Evolutionary conservation across 73 alveolate species (phyloP).

Genomic region (Tetrahymena malaccensis): DNA sequence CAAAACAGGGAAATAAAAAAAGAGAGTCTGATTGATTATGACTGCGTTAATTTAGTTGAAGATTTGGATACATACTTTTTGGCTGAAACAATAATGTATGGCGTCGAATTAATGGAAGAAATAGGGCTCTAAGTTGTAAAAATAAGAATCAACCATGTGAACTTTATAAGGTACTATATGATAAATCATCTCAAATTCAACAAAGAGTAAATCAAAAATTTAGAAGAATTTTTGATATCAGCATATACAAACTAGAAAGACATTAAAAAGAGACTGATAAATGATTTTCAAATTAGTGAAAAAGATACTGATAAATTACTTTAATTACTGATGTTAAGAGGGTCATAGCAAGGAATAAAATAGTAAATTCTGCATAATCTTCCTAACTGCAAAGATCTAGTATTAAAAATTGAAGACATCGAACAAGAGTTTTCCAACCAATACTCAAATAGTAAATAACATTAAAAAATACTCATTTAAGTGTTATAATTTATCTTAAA

Average conservation of each 20-base stretch:
- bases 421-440: background rate
- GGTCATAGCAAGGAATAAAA: background rate
- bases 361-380: background rate
- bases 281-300: background rate
- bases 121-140: background rate
- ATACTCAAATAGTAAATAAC: background rate
- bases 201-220: background rate
- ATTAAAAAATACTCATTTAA: background rate
- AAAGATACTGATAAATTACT: background rate
- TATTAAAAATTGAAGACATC: background rate
- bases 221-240: background rate
- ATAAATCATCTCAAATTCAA: background rate
- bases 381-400: background rate
- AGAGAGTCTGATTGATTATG: background rate
- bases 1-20: background rate
- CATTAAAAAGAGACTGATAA: background rate
- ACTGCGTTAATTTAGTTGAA: background rate
- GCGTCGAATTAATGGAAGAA: background rate
- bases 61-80: background rate
- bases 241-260: background rate
- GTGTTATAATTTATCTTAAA: background rate
- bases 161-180: background rate
- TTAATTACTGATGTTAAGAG: background rate
- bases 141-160: background rate
- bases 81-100: background rate